A percentile compares a stretch with the other conserved stretches of the same genome.
These are phyloP conservation scores for Lepidium africanum DNA, from an alignment of 345 rosid genomes.

Conservation along the genomic window DNA sequence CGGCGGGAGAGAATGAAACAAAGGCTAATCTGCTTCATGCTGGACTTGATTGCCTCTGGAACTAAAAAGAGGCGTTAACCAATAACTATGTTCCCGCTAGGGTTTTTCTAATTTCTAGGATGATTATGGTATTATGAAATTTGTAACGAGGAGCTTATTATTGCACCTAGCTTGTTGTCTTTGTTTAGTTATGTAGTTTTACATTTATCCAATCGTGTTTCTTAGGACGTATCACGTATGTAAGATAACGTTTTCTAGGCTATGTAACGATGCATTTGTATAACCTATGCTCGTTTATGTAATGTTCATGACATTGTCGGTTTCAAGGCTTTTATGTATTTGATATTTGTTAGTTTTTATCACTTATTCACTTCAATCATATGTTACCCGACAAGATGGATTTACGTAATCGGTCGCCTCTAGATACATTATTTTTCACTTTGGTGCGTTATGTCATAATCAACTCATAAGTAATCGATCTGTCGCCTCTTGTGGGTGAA, in stretches of 20 bases:
- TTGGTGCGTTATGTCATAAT: too few species aligned
- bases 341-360: not conserved
- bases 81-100: constrained; percentile 7
- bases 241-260: not conserved
- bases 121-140: constrained; percentile 2
- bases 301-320: not conserved
- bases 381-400: constrained; percentile 5
- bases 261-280: not conserved
- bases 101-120: not conserved
- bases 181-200: not conserved
- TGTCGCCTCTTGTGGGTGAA: too few species aligned
- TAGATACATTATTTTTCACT: too few species aligned
- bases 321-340: not conserved
- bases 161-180: not conserved
- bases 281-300: constrained; percentile 10
- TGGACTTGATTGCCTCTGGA: constrained; percentile 83
- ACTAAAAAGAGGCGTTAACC: constrained; percentile 9
- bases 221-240: not conserved
- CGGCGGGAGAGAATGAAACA: constrained; percentile 28
- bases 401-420: not conserved
- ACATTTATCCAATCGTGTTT: not conserved
- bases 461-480: too few species aligned
- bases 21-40: constrained; percentile 39
- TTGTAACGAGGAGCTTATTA: not conserved
- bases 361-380: not conserved